Evolutionary conservation across 495 filamentous ascomycete genomes (phyloP).

Genomic region (Xylaria longipes): DNA sequence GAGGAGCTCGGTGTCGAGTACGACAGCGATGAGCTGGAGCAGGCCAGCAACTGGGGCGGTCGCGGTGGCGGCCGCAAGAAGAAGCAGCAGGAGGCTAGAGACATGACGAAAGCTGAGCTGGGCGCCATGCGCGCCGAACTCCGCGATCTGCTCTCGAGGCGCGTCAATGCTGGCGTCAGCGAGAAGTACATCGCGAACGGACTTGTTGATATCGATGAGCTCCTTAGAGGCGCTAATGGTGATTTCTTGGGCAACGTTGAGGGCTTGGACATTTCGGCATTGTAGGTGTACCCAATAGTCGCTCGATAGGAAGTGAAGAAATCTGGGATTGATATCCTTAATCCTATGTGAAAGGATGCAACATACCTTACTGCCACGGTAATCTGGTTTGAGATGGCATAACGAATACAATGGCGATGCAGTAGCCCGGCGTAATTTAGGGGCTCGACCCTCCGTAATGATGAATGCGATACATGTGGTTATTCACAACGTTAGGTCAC

Average conservation of each 20-base stretch:
- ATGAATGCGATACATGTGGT: no score
- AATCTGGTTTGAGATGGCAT: no score
- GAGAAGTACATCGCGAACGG: slow-evolving; percentile 86
- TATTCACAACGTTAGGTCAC: no score
- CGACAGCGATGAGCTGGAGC: slow-evolving; percentile 83
- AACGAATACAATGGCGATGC: no score
- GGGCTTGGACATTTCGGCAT: slow-evolving; percentile 46
- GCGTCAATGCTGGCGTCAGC: slow-evolving; percentile 90
- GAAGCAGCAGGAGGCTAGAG: slow-evolving; percentile 73
- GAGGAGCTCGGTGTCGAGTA: slow-evolving; percentile 95
- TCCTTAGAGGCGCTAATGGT: slow-evolving; percentile 66
- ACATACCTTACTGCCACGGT: not conserved
- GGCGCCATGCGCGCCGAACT: slow-evolving; percentile 66
- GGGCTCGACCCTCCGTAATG: no score
- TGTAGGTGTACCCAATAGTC: slow-evolving; percentile 23
- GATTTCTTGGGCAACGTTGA: slow-evolving; percentile 52
- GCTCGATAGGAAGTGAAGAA: not conserved
- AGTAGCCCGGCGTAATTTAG: no score
- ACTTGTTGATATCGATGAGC: slow-evolving; percentile 78
- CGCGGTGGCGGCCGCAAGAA: slow-evolving; percentile 73
- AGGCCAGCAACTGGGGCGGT: slow-evolving; percentile 63
- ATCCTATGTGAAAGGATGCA: not conserved
- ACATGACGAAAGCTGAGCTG: slow-evolving; percentile 73
- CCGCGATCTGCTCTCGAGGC: slow-evolving; percentile 68
- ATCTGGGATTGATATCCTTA: not conserved